Evolutionary conservation across 2,329 filamentous ascomycete genomes (phyloP).

Genomic region (Phialophora tarda): DNA sequence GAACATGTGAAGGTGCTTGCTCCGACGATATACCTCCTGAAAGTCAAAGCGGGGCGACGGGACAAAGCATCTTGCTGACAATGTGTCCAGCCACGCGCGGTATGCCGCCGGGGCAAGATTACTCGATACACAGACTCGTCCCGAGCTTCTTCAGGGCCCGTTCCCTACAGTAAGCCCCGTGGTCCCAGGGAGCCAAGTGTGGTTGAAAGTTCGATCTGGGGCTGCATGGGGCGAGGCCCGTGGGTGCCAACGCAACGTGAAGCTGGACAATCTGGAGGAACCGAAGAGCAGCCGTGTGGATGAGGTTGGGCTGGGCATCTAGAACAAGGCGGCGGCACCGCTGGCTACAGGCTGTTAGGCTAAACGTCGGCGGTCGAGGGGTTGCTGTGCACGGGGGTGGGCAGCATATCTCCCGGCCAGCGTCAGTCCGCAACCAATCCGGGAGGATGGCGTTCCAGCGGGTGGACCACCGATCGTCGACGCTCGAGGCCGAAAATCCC

Average conservation of each 20-base stretch:
- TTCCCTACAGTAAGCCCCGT: not conserved
- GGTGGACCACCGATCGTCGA: conserved; percentile 15
- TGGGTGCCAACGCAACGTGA: not conserved
- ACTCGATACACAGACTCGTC: not conserved
- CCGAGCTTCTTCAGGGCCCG: not conserved
- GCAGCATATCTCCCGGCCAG: conserved; percentile 1
- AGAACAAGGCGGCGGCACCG: not conserved
- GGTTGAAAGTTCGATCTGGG: conserved; percentile 1
- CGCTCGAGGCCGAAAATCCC: conserved; percentile 9
- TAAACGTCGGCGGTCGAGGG: conserved; percentile 28
- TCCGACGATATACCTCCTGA: not conserved
- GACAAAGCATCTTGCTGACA: not conserved
- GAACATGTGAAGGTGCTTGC: not conserved
- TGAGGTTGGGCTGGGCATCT: not conserved
- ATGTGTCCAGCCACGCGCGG: not conserved
- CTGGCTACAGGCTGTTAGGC: conserved; percentile 30
- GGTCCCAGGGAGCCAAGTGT: not conserved
- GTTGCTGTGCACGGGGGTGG: not conserved
- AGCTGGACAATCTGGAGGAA: conserved; percentile 7
- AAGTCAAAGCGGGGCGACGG: not conserved
- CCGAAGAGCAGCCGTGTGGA: conserved; percentile 30
- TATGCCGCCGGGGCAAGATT: not conserved
- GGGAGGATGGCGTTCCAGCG: conserved; percentile 17
- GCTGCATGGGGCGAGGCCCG: not conserved
- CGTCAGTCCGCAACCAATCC: conserved; percentile 31